phyloP scores from a whole-genome alignment of 2,329 filamentous ascomycete species.

The Anthostomella pinea region DNA sequence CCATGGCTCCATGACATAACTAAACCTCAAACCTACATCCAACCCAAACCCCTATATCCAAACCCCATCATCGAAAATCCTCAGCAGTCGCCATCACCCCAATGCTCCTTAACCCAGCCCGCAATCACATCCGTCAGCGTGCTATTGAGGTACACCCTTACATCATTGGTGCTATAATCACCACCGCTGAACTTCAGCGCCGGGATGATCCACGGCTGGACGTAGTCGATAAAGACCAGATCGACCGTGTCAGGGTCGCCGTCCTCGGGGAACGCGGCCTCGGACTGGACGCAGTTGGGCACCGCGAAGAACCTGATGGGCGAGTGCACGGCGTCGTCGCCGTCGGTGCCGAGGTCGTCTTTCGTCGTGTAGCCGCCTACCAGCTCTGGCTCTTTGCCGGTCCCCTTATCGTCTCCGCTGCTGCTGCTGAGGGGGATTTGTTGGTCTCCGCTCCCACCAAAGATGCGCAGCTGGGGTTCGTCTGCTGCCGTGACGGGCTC shows the following conservation, averaged over 20 bases:
- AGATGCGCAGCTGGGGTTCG: constrained; percentile 3
- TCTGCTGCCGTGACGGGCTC: constrained; percentile 3
- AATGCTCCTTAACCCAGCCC: constrained; percentile 58
- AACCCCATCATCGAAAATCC: not conserved
- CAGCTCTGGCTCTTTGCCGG: constrained; percentile 25
- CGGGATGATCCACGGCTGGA: constrained; percentile 75
- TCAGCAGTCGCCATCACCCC: constrained; percentile 49
- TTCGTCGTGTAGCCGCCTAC: constrained; percentile 77
- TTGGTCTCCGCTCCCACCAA: constrained; percentile 17
- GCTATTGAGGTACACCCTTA: constrained; percentile 50
- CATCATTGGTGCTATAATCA: constrained; percentile 46
- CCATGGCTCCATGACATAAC: too few relatives aligned
- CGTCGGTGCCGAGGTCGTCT: constrained; percentile 79
- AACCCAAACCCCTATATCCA: not conserved
- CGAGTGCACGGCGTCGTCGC: constrained; percentile 85
- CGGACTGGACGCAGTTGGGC: constrained; percentile 79
- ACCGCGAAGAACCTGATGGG: constrained; percentile 71
- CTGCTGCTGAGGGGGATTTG: constrained; percentile 20
- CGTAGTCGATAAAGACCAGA: constrained; percentile 87
- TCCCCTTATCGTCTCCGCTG: constrained; percentile 1
- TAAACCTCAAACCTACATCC: not conserved
- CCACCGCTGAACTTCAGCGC: constrained; percentile 64
- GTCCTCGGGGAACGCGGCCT: constrained; percentile 57
- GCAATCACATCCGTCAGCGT: constrained; percentile 55
- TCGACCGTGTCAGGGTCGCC: constrained; percentile 71